Conservation (phyloP, 768 basidiomycete species). For the Mycena venus region DNA sequence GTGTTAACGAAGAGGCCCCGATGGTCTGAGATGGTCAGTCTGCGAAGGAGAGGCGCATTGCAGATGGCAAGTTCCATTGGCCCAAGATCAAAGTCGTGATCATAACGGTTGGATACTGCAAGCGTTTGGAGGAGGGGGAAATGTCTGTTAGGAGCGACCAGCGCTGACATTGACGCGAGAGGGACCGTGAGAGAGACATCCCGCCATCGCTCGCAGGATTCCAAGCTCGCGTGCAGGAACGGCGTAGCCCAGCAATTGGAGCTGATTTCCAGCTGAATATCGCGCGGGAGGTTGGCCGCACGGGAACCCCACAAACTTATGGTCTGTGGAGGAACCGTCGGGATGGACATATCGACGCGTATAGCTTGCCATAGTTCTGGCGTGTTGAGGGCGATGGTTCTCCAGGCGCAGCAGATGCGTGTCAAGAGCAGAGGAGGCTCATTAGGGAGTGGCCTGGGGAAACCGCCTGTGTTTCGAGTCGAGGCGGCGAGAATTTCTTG, state of each 20-base stretch:
- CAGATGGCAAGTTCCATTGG: not conserved
- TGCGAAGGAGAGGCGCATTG: not conserved
- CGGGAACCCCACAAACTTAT: not conserved
- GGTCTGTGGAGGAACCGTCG: not conserved
- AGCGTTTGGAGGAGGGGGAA: slow-evolving; percentile 3
- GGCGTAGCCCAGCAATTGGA: not conserved
- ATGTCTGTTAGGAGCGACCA: not conserved
- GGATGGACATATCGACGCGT: not conserved
- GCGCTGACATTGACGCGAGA: not conserved
- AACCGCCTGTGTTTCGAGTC: not conserved
- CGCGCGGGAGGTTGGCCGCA: not conserved
- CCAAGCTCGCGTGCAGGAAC: not conserved
- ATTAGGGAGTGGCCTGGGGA: not conserved
- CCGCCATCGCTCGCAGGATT: not conserved
- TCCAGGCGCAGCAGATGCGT: not conserved
- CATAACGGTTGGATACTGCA: too few species aligned
- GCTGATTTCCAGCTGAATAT: not conserved
- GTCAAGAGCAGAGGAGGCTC: not conserved
- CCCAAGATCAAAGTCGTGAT: too few species aligned
- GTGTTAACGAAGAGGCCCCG: not conserved
- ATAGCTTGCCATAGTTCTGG: slow-evolving; percentile 5
- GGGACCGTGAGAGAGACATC: not conserved
- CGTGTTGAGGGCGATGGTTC: not conserved
- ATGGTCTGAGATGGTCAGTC: not conserved
- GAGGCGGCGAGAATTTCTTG: not conserved